Base-by-base conservation (phyloP, 441 rosid species). In the Omphalea diandra region DNA sequence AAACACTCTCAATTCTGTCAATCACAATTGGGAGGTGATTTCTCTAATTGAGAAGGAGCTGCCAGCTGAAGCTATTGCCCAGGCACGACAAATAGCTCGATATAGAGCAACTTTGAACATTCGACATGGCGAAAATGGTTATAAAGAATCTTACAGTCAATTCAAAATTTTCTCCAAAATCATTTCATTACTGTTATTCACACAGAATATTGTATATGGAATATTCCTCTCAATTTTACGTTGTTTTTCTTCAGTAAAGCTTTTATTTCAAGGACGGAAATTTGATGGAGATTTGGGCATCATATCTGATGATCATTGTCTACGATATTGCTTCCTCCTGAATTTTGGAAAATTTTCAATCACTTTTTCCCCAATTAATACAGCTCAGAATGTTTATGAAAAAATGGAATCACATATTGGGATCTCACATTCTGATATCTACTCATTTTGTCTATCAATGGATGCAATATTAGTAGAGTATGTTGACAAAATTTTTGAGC, bases 61-160 rank as follows among this genome's bases (percentile, higher is more conserved):
- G 57, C 87, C 97, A 26, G 83, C 86, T 71, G 91, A 89, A 80
- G 91, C 93, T 68, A 84, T 94, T 69, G 84, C 87, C 54, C 96
- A 84, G 82, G 99, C 97, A 53, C 80, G 99, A 69, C 85, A 87
- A 75, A 83, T 92, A 71, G 97, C 87, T 72, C 84, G 96, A 69
- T 81, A 78, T 79, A 85, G 87, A 77, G 83, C 84, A 67, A 65
- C 77, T 43, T 57, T 75, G 71, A 76, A 80, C 44, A 64, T 72
- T 79, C 85, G 69, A 66, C 72, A 66, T 77, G 77, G 69, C 77
- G 71, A 75, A 76, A 79, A 69, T 69, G 55, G 69, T 65, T 56
- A 53, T 57, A 69, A 70, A 2, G 83, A 81, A 29, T 70, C 75
- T 73, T 49, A 53, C 64, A 50, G 68, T 41, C 73, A 15, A 67